phyloP scores from a whole-genome alignment of 345 rosid species.

The Hibiscus trionum region DNA sequence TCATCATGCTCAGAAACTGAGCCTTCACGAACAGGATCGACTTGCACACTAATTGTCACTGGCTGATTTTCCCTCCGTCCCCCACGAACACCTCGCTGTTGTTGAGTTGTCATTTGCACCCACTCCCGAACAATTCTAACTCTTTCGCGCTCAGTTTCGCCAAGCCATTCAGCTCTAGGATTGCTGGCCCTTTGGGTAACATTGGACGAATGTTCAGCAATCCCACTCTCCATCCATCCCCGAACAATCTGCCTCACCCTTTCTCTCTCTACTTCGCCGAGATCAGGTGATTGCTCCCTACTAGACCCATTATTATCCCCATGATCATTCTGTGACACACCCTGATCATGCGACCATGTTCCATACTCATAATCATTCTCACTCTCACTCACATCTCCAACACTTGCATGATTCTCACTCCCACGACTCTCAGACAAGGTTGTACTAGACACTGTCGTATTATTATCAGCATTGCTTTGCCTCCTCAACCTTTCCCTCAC shows the following conservation, averaged over 20 bases:
- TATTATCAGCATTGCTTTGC: constrained; percentile 49
- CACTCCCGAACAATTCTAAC: constrained; percentile 94
- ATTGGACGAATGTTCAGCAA: constrained; percentile 56
- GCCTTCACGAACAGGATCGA: constrained; percentile 45
- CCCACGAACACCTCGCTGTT: constrained; percentile 53
- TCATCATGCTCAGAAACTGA: constrained; percentile 49
- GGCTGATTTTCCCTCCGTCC: constrained; percentile 56
- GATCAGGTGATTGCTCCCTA: constrained; percentile 93
- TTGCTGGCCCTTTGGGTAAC: constrained; percentile 51
- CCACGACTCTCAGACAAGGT: constrained; percentile 47
- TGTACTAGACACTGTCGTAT: constrained; percentile 37
- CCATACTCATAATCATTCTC: constrained; percentile 69
- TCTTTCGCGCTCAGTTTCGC: constrained; percentile 95
- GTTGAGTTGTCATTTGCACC: constrained; percentile 97
- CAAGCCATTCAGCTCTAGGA: constrained; percentile 88
- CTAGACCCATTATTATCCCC: constrained; percentile 55
- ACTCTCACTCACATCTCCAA: constrained; percentile 60
- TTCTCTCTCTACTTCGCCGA: constrained; percentile 92
- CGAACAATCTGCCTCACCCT: constrained; percentile 89
- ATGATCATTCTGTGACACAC: constrained; percentile 38
- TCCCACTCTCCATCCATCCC: constrained; percentile 91
- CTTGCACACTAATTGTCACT: constrained; percentile 39
- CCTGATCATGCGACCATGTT: constrained; percentile 64
- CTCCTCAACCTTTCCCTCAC: constrained; percentile 82
- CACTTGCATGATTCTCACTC: constrained; percentile 64